Evolutionary conservation across 2,329 filamentous ascomycete genomes (phyloP), one percentile per base, ranked within the genome.

Genomic region (Alternaria triticina): DNA sequence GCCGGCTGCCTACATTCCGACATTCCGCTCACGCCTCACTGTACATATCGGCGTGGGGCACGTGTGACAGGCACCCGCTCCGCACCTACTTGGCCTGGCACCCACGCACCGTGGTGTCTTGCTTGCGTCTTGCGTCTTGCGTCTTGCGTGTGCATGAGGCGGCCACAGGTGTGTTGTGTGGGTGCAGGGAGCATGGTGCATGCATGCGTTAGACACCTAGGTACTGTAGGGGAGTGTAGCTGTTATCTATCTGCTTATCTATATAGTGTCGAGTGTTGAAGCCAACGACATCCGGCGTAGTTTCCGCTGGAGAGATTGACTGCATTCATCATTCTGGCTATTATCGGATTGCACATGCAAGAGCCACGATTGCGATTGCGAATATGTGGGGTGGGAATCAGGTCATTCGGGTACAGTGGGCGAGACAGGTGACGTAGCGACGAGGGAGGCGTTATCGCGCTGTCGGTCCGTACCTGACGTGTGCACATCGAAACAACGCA

Each of bases 31-130:
- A 40, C 49, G 49, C 49, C 49, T 51, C 49, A 36, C 49, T 49
- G 45, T 47, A n/a, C n/a, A n/a, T n/a, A 47, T 45, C 54, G 55
- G 36, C 59, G 62, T 63, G 66, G 27, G 44, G 47, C 49, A 67
- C 66, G 57, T 61, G 66, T 62, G 52, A 59, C 63, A 66, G 62
- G 60, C 59, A 63, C 60, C 57, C 28, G 40, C 55, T 36, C 46
- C 30, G 15, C 36, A 44, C 36, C 36, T 40, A 1, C 20, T n/a
- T n/a, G n/a, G 25, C 28, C 28, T 30, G 28, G 11, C 28, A 30
- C 28, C 28, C 28, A 30, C 28, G 30, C 30, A 33, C 36, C 36
- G 2, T 40, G 33, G 36, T 17, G 36, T 40, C 36, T 36, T 36
- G 33, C 33, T 2, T 30, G 28, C 28, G 28, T 30, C 28, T 15